A percentile compares a stretch with the other conserved stretches of the same genome.
Conservation (phyloP, 129 eudicot species). For the Ambrosia trifida region DNA sequence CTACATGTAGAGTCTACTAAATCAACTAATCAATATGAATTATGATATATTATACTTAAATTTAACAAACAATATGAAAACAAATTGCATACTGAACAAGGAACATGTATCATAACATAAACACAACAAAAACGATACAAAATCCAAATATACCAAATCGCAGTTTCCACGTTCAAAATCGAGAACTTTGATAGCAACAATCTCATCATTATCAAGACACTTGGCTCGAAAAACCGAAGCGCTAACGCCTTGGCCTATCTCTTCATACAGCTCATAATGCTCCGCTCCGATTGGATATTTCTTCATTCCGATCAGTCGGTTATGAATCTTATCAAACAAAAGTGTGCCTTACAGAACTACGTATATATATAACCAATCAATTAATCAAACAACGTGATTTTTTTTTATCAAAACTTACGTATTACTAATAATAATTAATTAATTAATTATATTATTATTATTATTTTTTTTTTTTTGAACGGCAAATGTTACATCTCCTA, state of each 20-base stretch:
- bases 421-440: not conserved
- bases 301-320: conserved; percentile 24
- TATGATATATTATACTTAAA: not conserved
- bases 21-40: not conserved
- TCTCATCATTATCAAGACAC: conserved; percentile 45
- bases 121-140: not conserved
- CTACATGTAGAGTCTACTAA: not conserved
- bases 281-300: conserved; percentile 53
- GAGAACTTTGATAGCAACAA: conserved; percentile 59
- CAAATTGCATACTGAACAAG: conserved; percentile 2
- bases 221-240: conserved; percentile 53
- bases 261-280: conserved; percentile 54
- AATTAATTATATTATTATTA: no score
- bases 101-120: not conserved
- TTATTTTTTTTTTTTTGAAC: no score
- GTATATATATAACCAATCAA: not conserved
- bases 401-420: conserved; percentile 16
- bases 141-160: conserved; percentile 37
- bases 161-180: conserved; percentile 56
- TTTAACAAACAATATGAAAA: not conserved
- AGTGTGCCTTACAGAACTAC: conserved; percentile 21
- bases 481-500: no score
- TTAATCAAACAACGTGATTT: not conserved
- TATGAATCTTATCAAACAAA: conserved; percentile 18
- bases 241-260: conserved; percentile 60